phyloP scores from a whole-genome alignment of 2,329 filamentous ascomycete species.

The Paecilomyces formosus region DNA sequence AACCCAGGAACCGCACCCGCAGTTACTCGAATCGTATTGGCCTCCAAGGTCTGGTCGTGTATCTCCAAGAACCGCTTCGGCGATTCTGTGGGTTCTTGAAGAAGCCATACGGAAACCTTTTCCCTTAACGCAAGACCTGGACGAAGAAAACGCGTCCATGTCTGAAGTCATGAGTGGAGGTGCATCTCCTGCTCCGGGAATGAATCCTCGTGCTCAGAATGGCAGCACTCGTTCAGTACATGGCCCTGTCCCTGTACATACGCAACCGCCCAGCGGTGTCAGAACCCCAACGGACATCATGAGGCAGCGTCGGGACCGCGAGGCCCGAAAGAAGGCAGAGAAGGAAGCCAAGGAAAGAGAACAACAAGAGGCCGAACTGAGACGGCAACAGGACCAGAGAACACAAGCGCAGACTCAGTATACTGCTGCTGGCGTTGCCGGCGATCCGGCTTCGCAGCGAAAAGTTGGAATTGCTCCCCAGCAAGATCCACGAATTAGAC shows the following conservation, averaged over 20 bases:
- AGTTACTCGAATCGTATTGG: constrained; percentile 43
- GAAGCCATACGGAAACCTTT: constrained; percentile 78
- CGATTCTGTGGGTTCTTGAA: constrained; percentile 87
- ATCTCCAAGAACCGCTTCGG: constrained; percentile 77
- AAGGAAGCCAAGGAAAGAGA: constrained; percentile 54
- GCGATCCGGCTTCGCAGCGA: constrained; percentile 22
- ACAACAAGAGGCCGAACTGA: constrained; percentile 44
- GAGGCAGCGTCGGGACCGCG: constrained; percentile 73
- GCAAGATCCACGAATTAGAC: background rate
- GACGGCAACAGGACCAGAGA: constrained; percentile 27
- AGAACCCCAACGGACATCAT: constrained; percentile 86
- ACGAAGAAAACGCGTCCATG: constrained; percentile 89
- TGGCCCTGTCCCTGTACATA: constrained; percentile 47
- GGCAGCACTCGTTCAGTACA: constrained; percentile 46
- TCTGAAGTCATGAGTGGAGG: constrained; percentile 66
- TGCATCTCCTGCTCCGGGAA: constrained; percentile 36
- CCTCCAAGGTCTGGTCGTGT: constrained; percentile 50
- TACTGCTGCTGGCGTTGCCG: constrained; percentile 40
- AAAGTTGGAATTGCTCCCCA: constrained; percentile 8
- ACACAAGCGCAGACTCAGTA: constrained; percentile 23
- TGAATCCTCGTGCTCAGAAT: constrained; percentile 51
- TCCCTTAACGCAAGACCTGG: constrained; percentile 71
- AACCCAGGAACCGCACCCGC: constrained; percentile 20
- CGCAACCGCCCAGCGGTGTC: constrained; percentile 52
- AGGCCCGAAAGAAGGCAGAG: constrained; percentile 62